These are phyloP conservation scores for Zoysia japonica DNA, from an alignment of 176 grass and related monocot genomes.

Conservation along the genomic window DNA sequence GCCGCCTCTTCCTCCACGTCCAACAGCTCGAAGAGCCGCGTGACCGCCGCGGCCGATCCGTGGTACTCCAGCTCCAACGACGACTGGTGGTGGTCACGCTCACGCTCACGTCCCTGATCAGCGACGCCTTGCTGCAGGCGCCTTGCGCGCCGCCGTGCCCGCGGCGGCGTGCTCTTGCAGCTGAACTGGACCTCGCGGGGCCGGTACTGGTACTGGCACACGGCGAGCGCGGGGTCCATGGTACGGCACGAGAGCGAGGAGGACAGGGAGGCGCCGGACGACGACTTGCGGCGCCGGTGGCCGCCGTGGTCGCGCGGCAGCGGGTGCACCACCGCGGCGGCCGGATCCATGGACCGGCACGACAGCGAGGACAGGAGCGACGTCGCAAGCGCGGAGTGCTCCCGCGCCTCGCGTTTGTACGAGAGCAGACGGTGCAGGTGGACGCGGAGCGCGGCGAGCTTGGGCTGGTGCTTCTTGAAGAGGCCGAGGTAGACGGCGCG, in stretches of 20 bases:
- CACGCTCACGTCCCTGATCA: neutral
- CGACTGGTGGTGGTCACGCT: neutral
- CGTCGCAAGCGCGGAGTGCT: conserved; percentile 26
- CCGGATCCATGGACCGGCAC: conserved; percentile 73
- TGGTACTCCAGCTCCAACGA: neutral
- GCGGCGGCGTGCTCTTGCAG: conserved; percentile 76
- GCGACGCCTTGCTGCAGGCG: neutral
- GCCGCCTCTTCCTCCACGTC: conserved; percentile 39
- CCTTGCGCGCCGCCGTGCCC: conserved; percentile 21
- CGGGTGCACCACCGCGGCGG: conserved; percentile 47
- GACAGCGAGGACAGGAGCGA: conserved; percentile 40
- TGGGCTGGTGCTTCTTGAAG: conserved; percentile 66
- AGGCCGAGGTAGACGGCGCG: conserved; percentile 61
- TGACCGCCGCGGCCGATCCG: conserved; percentile 32
- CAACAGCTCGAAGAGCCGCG: conserved; percentile 58
- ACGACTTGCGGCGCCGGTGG: neutral
- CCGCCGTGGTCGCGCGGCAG: conserved; percentile 27
- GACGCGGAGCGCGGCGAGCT: conserved; percentile 63
- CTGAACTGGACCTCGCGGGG: conserved; percentile 88
- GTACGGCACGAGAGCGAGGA: conserved; percentile 57
- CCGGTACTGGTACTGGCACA: conserved; percentile 50
- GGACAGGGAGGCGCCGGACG: neutral
- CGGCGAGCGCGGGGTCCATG: conserved; percentile 59
- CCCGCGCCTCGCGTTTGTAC: conserved; percentile 33
- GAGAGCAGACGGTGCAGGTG: conserved; percentile 68